These are phyloP conservation scores for Botrytis medusae DNA, from an alignment of 2,329 filamentous ascomycete species.

Conservation along the genomic window DNA sequence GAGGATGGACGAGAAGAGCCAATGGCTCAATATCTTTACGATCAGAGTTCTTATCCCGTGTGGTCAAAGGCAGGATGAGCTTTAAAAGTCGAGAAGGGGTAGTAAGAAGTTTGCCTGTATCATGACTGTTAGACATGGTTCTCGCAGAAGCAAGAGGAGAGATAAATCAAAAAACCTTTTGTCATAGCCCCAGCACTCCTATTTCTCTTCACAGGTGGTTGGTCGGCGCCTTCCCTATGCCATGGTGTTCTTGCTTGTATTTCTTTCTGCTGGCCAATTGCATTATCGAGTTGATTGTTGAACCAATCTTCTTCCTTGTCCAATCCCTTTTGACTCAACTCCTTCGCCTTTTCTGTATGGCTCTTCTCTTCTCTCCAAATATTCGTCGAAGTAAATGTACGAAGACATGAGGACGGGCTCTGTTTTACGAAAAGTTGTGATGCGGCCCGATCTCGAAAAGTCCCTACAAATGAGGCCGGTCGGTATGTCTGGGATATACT, in stretches of 20 bases:
- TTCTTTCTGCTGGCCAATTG: slow-evolving; percentile 47
- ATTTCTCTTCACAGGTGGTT: slow-evolving; percentile 50
- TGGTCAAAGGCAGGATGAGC: slow-evolving; percentile 44
- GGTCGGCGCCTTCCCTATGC: slow-evolving; percentile 61
- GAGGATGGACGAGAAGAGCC: slow-evolving; percentile 81
- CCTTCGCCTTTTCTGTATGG: slow-evolving; percentile 26
- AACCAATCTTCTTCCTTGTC: slow-evolving; percentile 42
- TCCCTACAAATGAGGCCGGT: background rate
- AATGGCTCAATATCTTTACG: slow-evolving; percentile 77
- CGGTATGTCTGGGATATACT: background rate
- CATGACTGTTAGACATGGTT: background rate
- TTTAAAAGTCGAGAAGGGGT: slow-evolving; percentile 52
- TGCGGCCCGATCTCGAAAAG: slow-evolving; percentile 9
- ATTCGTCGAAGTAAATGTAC: slow-evolving; percentile 5
- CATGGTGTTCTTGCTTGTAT: slow-evolving; percentile 63
- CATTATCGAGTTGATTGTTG: slow-evolving; percentile 42
- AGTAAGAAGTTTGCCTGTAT: slow-evolving; percentile 70
- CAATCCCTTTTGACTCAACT: slow-evolving; percentile 30
- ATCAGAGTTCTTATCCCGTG: slow-evolving; percentile 56
- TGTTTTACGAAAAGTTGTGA: background rate
- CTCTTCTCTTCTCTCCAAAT: slow-evolving; percentile 15
- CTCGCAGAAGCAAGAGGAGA: background rate
- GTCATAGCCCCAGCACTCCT: slow-evolving; percentile 58
- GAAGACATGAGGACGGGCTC: background rate
- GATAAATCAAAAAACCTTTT: slow-evolving; percentile 49